phyloP scores from a whole-genome alignment of 1,284 basidiomycete species.

The Stygiomarasmius scandens region DNA sequence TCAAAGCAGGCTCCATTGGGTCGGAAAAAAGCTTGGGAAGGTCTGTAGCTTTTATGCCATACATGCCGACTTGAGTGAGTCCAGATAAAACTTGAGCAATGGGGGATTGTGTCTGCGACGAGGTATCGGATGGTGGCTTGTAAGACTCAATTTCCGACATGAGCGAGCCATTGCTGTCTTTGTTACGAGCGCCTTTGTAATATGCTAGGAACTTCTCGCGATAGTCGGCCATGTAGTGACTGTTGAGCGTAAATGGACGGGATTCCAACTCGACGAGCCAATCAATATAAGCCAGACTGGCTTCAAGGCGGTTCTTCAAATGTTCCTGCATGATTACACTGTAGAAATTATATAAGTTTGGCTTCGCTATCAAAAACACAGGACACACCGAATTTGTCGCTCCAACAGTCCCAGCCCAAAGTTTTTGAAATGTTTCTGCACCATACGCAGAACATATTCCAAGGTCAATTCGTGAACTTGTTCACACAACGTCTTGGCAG shows the following conservation, averaged over 20 bases:
- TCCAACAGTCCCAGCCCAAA: constrained; percentile 58
- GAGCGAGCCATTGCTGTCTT: constrained; percentile 32
- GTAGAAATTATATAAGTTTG: not conserved
- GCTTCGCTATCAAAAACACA: not conserved
- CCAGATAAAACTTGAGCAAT: constrained; percentile 41
- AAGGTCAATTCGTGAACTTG: constrained; percentile 41
- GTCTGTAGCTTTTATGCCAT: constrained; percentile 41
- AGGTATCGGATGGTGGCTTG: not conserved
- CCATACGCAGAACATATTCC: constrained; percentile 42
- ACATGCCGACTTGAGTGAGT: constrained; percentile 48
- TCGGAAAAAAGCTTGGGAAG: constrained; percentile 57
- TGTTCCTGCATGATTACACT: constrained; percentile 53
- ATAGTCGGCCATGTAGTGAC: constrained; percentile 59
- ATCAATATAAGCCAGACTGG: constrained; percentile 42
- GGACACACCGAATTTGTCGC: constrained; percentile 53
- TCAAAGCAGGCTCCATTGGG: constrained; percentile 54
- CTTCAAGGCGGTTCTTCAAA: constrained; percentile 33
- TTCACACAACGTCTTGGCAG: constrained; percentile 53
- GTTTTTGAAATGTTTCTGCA: constrained; percentile 49
- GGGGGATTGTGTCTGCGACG: constrained; percentile 17
- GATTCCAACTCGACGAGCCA: constrained; percentile 59
- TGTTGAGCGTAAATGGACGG: constrained; percentile 59
- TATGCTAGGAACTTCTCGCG: constrained; percentile 55
- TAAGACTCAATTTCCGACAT: constrained; percentile 19
- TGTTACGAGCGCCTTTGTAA: constrained; percentile 46